Conservation (phyloP, 1,139 yeast species). For the Lodderomyces metapsilosis region DNA sequence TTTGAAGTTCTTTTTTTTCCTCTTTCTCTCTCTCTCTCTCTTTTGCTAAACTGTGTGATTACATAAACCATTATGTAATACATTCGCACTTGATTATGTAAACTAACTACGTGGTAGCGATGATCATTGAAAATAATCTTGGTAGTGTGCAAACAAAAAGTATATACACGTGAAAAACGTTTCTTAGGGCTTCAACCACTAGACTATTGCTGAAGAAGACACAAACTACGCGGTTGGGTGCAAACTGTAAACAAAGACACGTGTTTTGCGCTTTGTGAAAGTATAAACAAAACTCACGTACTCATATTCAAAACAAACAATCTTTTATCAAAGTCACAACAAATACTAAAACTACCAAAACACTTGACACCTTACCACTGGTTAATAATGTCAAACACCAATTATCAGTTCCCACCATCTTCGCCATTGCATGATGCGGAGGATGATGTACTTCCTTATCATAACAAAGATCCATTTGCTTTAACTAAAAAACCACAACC, state of each 20-base stretch:
- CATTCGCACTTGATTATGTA: not conserved
- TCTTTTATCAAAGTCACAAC: not conserved
- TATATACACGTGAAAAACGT: not conserved
- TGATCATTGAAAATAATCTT: not conserved
- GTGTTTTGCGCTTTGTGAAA: constrained; percentile 2
- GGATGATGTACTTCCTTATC: constrained; percentile 8
- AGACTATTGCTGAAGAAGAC: too few relatives aligned
- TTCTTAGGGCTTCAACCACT: constrained; percentile 5
- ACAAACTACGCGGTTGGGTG: constrained; percentile 3
- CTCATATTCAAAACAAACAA: not conserved
- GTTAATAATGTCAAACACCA: constrained; percentile 11
- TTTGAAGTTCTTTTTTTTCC: constrained; percentile 11
- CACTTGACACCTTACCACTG: too few relatives aligned
- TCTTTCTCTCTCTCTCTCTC: not conserved
- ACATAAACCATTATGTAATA: not conserved
- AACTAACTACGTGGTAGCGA: not conserved
- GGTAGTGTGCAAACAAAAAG: not conserved
- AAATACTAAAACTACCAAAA: not conserved
- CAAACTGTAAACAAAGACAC: constrained; percentile 9
- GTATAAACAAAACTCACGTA: not conserved
- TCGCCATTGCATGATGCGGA: constrained; percentile 49
- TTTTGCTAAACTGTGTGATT: not conserved
- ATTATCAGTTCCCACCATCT: constrained; percentile 54
- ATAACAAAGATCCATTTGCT: constrained; percentile 23
- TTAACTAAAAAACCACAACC: constrained; percentile 9